Percentiles rank a stretch among this genome's conserved stretches.
These are phyloP conservation scores for Backusella tarrabulga DNA, from an alignment of 192 early-diverging fungal genomes.

Conservation along the genomic window DNA sequence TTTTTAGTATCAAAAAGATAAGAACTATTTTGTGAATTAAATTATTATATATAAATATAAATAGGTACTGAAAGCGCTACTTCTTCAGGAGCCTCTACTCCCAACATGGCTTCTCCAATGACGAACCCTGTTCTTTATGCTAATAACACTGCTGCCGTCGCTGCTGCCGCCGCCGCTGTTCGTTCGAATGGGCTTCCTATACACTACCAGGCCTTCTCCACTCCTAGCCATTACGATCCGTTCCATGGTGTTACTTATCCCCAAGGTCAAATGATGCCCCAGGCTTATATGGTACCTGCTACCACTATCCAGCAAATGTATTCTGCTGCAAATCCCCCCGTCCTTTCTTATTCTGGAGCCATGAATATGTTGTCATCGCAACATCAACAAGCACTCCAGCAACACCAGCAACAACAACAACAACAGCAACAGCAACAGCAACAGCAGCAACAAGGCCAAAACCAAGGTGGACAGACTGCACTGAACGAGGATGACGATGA, in stretches of 20 bases:
- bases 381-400: conserved; percentile 5
- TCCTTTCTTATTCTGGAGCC: conserved; percentile 11
- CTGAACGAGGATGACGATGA: conserved; percentile 19
- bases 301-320: conserved; percentile 24
- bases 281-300: conserved; percentile 21
- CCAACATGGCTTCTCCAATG: conserved; percentile 7
- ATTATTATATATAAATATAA: not conserved
- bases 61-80: conserved; percentile 14
- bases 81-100: conserved; percentile 24
- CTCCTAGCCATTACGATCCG: conserved; percentile 14
- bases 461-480: not conserved
- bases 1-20: not conserved
- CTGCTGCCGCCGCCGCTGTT: not conserved
- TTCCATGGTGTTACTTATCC: conserved; percentile 18
- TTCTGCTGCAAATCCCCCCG: conserved; percentile 8
- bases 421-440: not conserved
- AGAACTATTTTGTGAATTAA: not conserved
- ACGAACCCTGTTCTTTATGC: conserved; percentile 12
- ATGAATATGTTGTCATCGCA: conserved; percentile 28
- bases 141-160: not conserved
- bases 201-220: conserved; percentile 16
- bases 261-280: conserved; percentile 16
- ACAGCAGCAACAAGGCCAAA: conserved; percentile 20
- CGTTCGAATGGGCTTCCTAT: conserved; percentile 17
- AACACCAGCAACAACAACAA: conserved; percentile 4